These are phyloP conservation scores for Medicago lupulina DNA, from an alignment of 306 rosid species.

Conservation along the genomic window DNA sequence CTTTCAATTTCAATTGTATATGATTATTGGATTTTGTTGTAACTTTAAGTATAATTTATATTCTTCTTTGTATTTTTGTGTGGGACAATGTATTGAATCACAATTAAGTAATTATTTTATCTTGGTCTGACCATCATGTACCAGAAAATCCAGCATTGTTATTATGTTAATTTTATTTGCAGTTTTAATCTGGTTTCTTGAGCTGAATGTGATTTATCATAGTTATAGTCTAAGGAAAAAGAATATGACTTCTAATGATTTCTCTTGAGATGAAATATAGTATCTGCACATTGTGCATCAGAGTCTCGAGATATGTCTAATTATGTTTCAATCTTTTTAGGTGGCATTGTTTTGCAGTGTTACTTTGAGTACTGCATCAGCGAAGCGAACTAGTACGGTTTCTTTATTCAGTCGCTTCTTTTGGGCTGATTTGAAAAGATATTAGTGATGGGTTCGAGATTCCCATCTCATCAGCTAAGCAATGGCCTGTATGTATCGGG, in stretches of 20 bases:
- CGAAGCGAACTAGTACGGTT: slow-evolving; percentile 7
- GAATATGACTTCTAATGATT: background rate
- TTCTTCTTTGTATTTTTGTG: background rate
- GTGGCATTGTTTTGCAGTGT: slow-evolving; percentile 53
- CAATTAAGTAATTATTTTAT: background rate
- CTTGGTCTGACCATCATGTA: too few species aligned
- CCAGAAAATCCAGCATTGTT: slow-evolving; percentile 1
- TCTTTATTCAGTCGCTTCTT: slow-evolving; percentile 31
- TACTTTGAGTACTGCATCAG: slow-evolving; percentile 39
- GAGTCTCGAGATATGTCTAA: slow-evolving; percentile 27
- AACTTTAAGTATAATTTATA: background rate
- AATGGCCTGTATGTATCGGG: slow-evolving; percentile 98
- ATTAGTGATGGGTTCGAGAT: slow-evolving; percentile 85
- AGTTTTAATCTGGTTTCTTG: slow-evolving; percentile 21
- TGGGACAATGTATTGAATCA: background rate
- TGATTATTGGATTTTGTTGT: background rate
- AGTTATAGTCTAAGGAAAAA: slow-evolving; percentile 8
- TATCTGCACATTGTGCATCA: slow-evolving; percentile 13
- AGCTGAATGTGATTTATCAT: slow-evolving; percentile 19
- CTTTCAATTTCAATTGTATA: slow-evolving; percentile 1
- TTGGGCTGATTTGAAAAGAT: slow-evolving; percentile 49
- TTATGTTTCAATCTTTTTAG: background rate
- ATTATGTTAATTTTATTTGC: slow-evolving; percentile 29
- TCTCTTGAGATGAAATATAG: slow-evolving; percentile 9
- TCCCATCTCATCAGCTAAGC: slow-evolving; percentile 99